phyloP scores from a whole-genome alignment of 176 grass and related monocot species.

The Typha latifolia region DNA sequence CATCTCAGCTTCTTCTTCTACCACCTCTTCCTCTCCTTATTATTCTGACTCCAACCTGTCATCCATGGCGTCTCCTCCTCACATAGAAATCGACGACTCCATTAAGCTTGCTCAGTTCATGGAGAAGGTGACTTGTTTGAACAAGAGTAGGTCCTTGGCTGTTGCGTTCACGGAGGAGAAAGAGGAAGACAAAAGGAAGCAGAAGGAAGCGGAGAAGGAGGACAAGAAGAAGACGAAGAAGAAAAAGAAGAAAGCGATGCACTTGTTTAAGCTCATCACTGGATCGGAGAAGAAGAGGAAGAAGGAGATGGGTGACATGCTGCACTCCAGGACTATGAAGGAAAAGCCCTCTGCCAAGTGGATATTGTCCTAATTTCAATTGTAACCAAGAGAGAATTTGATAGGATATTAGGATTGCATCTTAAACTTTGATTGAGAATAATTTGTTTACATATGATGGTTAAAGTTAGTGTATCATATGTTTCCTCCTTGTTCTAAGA shows the following conservation, averaged over 20 bases:
- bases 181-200: neutral
- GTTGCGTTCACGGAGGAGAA: neutral
- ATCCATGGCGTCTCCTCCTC: neutral
- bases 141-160: neutral
- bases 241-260: slow-evolving; percentile 1
- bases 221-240: neutral
- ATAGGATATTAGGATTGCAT: too few species aligned
- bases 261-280: neutral
- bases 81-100: neutral
- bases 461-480: too few species aligned
- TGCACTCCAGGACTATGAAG: slow-evolving; percentile 10
- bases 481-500: too few species aligned
- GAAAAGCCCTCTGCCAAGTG: neutral
- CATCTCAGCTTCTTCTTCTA: slow-evolving; percentile 7
- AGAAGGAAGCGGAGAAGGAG: neutral
- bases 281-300: too few species aligned
- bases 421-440: too few species aligned
- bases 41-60: neutral
- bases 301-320: neutral
- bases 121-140: neutral
- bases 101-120: neutral
- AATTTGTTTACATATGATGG: too few species aligned
- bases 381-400: too few species aligned
- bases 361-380: neutral
- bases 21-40: neutral